Percentiles rank a stretch among this genome's conserved stretches.
Evolutionary conservation across 805 yeast genomes (phyloP).

Genomic region (Lipomyces yamadae): DNA sequence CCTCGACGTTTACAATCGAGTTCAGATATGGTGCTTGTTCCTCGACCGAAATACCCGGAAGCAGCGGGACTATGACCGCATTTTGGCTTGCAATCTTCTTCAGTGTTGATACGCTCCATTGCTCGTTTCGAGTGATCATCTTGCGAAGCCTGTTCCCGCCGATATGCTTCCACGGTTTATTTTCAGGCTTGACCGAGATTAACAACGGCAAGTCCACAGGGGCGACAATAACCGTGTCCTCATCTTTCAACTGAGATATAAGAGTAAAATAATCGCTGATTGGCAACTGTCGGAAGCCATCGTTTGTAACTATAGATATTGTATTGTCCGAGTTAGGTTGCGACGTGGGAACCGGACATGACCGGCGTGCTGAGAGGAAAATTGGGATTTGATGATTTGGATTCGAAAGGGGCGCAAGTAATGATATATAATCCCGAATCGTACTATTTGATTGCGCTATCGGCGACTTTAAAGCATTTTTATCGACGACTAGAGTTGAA

Average conservation of each 20-base stretch:
- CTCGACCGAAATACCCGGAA: constrained; percentile 42
- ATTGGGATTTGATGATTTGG: constrained; percentile 35
- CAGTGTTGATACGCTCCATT: constrained; percentile 44
- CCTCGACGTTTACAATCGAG: constrained; percentile 15
- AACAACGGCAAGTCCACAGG: constrained; percentile 41
- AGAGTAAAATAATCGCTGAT: constrained; percentile 39
- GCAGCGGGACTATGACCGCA: constrained; percentile 43
- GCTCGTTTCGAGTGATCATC: constrained; percentile 45
- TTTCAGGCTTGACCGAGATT: constrained; percentile 11
- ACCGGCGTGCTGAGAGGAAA: constrained; percentile 43
- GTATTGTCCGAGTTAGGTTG: constrained; percentile 46
- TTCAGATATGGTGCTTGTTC: constrained; percentile 40
- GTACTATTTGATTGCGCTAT: constrained; percentile 21
- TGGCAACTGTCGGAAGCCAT: constrained; percentile 45
- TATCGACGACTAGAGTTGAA: constrained; percentile 44
- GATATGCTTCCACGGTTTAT: constrained; percentile 18
- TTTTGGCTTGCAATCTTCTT: constrained; percentile 20
- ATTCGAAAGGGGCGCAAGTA: constrained; percentile 40
- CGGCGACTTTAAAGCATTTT: constrained; percentile 35
- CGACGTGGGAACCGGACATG: constrained; percentile 42
- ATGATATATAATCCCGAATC: constrained; percentile 37
- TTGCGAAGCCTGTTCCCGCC: constrained; percentile 48
- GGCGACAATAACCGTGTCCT: constrained; percentile 46
- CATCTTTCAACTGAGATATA: constrained; percentile 35
- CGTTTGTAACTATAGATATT: constrained; percentile 47